These are phyloP conservation scores for Recurvomyces mirabilis DNA, from an alignment of 495 filamentous ascomycete genomes.

Conservation along the genomic window DNA sequence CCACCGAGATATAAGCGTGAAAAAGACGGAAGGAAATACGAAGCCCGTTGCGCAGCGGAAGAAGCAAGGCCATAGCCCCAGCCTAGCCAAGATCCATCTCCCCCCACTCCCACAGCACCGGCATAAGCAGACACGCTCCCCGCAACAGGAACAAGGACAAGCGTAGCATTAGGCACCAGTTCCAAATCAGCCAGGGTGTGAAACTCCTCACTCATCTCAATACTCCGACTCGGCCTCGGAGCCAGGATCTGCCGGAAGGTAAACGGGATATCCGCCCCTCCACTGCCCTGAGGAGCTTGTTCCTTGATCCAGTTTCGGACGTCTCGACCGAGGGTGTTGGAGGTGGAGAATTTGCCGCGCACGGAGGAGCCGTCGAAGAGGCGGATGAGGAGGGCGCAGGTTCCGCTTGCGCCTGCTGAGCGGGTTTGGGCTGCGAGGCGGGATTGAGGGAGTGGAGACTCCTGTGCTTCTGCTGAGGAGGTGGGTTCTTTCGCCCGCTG, in stretches of 20 bases:
- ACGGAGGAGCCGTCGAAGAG: conserved; percentile 76
- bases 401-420: conserved; percentile 5
- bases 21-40: conserved; percentile 6
- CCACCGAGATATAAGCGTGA: conserved; percentile 34
- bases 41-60: conserved; percentile 23
- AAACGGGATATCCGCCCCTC: conserved; percentile 44
- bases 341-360: conserved; percentile 54
- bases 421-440: not conserved
- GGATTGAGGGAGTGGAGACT: not conserved
- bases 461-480: conserved; percentile 5
- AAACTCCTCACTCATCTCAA: conserved; percentile 64
- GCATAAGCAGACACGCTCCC: conserved; percentile 53
- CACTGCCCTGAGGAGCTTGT: conserved; percentile 16
- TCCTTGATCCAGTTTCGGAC: conserved; percentile 65
- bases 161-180: conserved; percentile 63
- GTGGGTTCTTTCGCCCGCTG: conserved; percentile 33
- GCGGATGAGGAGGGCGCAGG: conserved; percentile 65
- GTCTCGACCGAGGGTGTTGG: conserved; percentile 47
- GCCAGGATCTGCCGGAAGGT: conserved; percentile 76
- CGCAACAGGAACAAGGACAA: conserved; percentile 65
- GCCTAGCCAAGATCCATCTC: conserved; percentile 22
- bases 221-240: conserved; percentile 60
- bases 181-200: conserved; percentile 53
- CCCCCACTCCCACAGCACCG: no score
- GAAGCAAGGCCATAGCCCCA: conserved; percentile 34